phyloP scores from a whole-genome alignment of 306 rosid species.

The Prunus campanulata region DNA sequence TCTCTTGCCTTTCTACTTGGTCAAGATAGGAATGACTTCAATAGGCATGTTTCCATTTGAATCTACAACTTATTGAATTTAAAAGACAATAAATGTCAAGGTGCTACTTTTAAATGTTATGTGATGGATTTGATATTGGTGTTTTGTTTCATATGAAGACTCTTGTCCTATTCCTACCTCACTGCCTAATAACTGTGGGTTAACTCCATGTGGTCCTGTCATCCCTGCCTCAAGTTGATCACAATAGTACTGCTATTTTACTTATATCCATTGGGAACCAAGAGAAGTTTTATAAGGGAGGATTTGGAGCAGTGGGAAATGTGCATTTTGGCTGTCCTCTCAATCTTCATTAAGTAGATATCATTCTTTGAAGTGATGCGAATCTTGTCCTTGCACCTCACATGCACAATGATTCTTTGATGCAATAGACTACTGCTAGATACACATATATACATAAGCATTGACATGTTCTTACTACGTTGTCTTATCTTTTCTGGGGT shows the following conservation, averaged over 20 bases:
- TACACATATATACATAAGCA: too few relatives aligned
- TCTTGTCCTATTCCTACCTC: background rate
- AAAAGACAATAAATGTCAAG: background rate
- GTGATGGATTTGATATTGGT: background rate
- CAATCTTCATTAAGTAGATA: background rate
- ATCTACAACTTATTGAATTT: too few relatives aligned
- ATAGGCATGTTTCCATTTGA: background rate
- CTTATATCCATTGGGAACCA: background rate
- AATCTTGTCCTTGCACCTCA: background rate
- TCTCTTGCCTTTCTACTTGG: background rate
- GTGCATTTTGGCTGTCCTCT: background rate
- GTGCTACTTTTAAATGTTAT: background rate
- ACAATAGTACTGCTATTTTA: too few relatives aligned
- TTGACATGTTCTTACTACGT: slow-evolving; percentile 15
- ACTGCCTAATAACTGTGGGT: background rate
- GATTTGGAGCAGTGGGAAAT: too few relatives aligned
- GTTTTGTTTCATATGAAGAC: background rate
- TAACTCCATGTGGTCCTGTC: too few relatives aligned
- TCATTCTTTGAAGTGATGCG: background rate
- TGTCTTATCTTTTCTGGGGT: slow-evolving; percentile 30
- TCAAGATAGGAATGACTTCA: background rate
- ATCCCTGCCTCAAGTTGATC: too few relatives aligned
- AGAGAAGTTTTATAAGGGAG: too few relatives aligned
- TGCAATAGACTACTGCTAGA: background rate
- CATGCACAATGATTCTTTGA: background rate